These are phyloP conservation scores for Penicillium egyptiacum DNA, from an alignment of 495 filamentous ascomycete genomes.

Conservation along the genomic window DNA sequence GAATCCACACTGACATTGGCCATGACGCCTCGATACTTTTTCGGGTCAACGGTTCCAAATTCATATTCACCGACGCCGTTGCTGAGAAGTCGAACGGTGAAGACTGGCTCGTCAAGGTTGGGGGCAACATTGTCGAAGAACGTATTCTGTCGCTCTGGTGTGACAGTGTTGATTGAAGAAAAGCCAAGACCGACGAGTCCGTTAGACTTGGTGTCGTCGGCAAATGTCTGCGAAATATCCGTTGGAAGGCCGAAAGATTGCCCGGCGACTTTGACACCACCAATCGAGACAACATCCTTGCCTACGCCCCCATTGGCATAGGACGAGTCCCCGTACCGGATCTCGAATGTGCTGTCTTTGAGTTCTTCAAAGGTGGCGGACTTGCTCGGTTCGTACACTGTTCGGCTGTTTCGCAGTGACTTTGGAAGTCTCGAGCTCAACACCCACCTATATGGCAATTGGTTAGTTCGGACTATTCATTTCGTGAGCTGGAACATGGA, in stretches of 20 bases:
- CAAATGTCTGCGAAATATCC: conserved; percentile 61
- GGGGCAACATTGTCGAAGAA: conserved; percentile 77
- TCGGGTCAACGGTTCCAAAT: conserved; percentile 69
- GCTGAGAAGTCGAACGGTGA: conserved; percentile 67
- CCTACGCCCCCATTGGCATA: conserved; percentile 66
- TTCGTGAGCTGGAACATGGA: neutral
- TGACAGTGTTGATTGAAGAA: conserved; percentile 69
- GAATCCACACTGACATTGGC: conserved; percentile 63
- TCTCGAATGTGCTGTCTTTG: conserved; percentile 56
- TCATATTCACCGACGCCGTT: conserved; percentile 68
- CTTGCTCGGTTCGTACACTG: conserved; percentile 60
- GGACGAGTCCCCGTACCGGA: conserved; percentile 74
- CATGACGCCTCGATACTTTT: conserved; percentile 64
- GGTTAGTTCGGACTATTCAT: neutral
- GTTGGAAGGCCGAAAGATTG: conserved; percentile 75
- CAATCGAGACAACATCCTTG: conserved; percentile 71
- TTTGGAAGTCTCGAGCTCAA: conserved; percentile 64
- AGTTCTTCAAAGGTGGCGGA: conserved; percentile 55
- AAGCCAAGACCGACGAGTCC: conserved; percentile 82
- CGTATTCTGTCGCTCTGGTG: conserved; percentile 66
- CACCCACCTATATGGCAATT: conserved; percentile 58
- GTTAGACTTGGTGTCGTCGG: conserved; percentile 59
- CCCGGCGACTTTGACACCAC: conserved; percentile 62
- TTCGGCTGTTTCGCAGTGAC: conserved; percentile 48
- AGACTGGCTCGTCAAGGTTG: conserved; percentile 64